Evolutionary conservation across 805 yeast genomes (phyloP), one percentile per base, ranked within the genome.

Genomic region (Starmerella ratchasimensis): DNA sequence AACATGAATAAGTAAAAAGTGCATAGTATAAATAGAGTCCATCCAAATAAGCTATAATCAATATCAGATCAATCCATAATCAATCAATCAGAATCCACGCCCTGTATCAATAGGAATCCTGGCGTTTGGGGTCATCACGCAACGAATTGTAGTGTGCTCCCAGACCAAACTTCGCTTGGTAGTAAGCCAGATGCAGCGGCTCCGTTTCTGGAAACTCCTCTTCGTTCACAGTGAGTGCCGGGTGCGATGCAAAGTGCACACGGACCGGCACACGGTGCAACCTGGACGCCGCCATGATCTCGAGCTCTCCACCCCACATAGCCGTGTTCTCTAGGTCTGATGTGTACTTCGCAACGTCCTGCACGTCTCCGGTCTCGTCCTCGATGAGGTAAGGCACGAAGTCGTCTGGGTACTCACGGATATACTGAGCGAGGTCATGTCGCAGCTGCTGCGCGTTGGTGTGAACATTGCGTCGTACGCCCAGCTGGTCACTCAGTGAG

Each of bases 271-370:
- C 74, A 42, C 76, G 65, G 49, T 67, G 80, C n/a, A 71, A 72
- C 42, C 72, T 67, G 1, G 93, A 68, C 28, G 86, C 63, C 0
- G 96, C 95, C 53, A 81, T 57, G 15, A 88, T 74, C 61, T 88
- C 98, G 63, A 83, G 64, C 50, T 90, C 96, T 7, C 94, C 90
- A 19, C 98, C 98, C 98, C 98, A 88, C 65, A 80, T 71, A 0
- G 93, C 75, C 0, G 94, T 82, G n/a, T 57, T 63, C 42, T 70
- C 79, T 41, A 88, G 65, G 44, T 75, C 77, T 3, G 63, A 57
- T 3, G 81, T 69, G 55, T 90, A 90, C 17, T 71, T 71, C 27
- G 70, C 76, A 21, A 86, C 58, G 45, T 80, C 79, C 34, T 68
- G 66, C 42, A 81, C 48, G 6, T 69, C 62, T 64, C 76, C 66